phyloP scores from a whole-genome alignment of 1,284 basidiomycete species.

The Pyrrhoderma lamaoense region DNA sequence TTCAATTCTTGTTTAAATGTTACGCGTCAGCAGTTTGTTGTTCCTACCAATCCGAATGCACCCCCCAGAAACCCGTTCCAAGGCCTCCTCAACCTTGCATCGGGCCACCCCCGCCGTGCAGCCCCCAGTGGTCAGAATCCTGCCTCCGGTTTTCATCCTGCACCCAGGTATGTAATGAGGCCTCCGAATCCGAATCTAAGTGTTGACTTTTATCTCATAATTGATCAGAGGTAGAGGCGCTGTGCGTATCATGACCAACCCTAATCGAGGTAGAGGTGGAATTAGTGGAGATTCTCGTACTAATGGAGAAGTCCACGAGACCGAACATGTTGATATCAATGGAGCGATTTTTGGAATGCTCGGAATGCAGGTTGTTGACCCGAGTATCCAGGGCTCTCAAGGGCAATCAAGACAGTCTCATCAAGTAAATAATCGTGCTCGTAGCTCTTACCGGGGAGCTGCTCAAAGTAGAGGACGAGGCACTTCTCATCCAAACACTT shows the following conservation, averaged over 20 bases:
- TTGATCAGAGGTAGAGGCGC: slow-evolving; percentile 53
- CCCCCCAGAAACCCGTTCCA: slow-evolving; percentile 36
- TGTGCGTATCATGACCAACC: slow-evolving; percentile 56
- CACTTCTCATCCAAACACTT: slow-evolving; percentile 10
- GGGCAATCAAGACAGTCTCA: too few species aligned
- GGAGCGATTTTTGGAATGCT: too few species aligned
- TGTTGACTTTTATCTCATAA: slow-evolving; percentile 67
- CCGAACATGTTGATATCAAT: neutral
- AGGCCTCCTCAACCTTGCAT: slow-evolving; percentile 42
- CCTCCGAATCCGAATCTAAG: too few species aligned
- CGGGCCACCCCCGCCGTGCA: slow-evolving; percentile 59
- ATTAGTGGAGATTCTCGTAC: too few species aligned
- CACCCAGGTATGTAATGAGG: neutral
- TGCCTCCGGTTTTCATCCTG: slow-evolving; percentile 53
- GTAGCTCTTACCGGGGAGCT: too few species aligned
- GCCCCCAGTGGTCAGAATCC: slow-evolving; percentile 44
- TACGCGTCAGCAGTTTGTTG: slow-evolving; percentile 73
- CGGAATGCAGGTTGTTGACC: too few species aligned
- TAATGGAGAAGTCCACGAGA: slow-evolving; percentile 6
- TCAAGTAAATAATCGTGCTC: too few species aligned
- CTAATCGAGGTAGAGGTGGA: slow-evolving; percentile 46
- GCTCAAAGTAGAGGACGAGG: slow-evolving; percentile 15
- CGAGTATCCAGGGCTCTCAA: too few species aligned
- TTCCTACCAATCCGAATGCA: slow-evolving; percentile 54
- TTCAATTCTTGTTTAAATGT: slow-evolving; percentile 85